Percentiles rank a stretch among this genome's conserved stretches.
phyloP scores from a whole-genome alignment of 345 rosid species.

The rapeseed (Brassica napus) region Da-Ae NC_063438.1:1498501-1499000 shows the following conservation, averaged over 20 bases:
- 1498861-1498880: background rate
- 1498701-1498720: slow-evolving; percentile 34
- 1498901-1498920: slow-evolving; percentile 1
- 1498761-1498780: slow-evolving; percentile 97
- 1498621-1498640: slow-evolving; percentile 83
- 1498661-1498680: slow-evolving; percentile 15
- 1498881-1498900: slow-evolving; percentile 14
- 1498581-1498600: slow-evolving; percentile 82
- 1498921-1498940: slow-evolving; percentile 46
- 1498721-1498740: slow-evolving; percentile 90
- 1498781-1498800: slow-evolving; percentile 96
- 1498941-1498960: slow-evolving; percentile 92
- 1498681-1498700: background rate
- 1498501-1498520: slow-evolving; percentile 37
- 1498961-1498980: slow-evolving; percentile 98
- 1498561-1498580: slow-evolving; percentile 34
- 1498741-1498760: slow-evolving; percentile 95
- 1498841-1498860: slow-evolving; percentile 83
- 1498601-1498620: slow-evolving; percentile 94
- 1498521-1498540: slow-evolving; percentile 33
- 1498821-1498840: slow-evolving; percentile 77
- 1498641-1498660: slow-evolving; percentile 44
- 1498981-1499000: slow-evolving; percentile 85
- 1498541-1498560: slow-evolving; percentile 37
- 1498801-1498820: slow-evolving; percentile 91